Conservation (phyloP, 306 rosid species). For the Vicia sativa region DNA sequence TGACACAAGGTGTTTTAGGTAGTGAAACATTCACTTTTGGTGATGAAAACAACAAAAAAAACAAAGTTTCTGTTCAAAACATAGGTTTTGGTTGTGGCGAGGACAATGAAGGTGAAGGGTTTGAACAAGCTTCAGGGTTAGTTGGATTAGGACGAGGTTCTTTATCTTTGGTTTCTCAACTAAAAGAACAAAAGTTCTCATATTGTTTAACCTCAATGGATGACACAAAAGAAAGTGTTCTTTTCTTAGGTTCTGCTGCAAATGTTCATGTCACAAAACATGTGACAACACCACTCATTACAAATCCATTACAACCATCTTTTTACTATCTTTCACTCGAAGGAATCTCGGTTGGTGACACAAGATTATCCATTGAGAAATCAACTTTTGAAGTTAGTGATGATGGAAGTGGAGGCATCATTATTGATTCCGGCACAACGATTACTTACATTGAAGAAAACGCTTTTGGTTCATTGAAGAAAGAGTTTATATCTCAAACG, state of each 20-base stretch:
- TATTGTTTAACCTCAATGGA: constrained; percentile 74
- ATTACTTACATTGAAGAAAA: constrained; percentile 56
- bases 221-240: constrained; percentile 55
- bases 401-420: constrained; percentile 80
- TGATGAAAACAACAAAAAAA: constrained; percentile 3
- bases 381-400: constrained; percentile 53
- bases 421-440: constrained; percentile 92
- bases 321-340: constrained; percentile 77
- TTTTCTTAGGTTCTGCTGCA: constrained; percentile 67
- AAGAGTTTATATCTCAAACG: constrained; percentile 63
- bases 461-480: constrained; percentile 49
- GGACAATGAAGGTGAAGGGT: constrained; percentile 81
- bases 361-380: constrained; percentile 44
- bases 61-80: constrained; percentile 35
- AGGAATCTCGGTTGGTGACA: constrained; percentile 77
- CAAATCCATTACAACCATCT: constrained; percentile 68
- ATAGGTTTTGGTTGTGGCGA: constrained; percentile 85
- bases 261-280: constrained; percentile 35
- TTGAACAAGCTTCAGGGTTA: constrained; percentile 72
- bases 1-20: constrained; percentile 68
- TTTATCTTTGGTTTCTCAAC: constrained; percentile 77
- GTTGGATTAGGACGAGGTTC: constrained; percentile 90
- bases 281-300: constrained; percentile 58
- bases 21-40: constrained; percentile 78
- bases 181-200: constrained; percentile 68